Evolutionary conservation across 2,329 filamentous ascomycete genomes (phyloP).

Genomic region (Fusarium protoensiforme): DNA sequence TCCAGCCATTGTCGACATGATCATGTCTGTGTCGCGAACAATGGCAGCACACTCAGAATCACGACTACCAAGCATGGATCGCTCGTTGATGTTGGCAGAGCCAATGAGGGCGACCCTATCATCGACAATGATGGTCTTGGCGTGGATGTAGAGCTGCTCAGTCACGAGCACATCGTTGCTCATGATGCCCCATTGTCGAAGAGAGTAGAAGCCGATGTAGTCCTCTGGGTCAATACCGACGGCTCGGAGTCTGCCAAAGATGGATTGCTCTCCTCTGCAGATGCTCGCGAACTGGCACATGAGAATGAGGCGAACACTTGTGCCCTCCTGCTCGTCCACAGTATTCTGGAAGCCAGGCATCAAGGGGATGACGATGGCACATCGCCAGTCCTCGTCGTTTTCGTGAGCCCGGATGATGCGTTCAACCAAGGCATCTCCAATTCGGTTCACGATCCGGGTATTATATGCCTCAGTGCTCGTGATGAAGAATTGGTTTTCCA

Average conservation of each 20-base stretch:
- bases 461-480: slow-evolving; percentile 90
- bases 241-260: slow-evolving; percentile 86
- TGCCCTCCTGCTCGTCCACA: slow-evolving; percentile 92
- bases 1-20: slow-evolving; percentile 91
- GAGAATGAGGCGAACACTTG: slow-evolving; percentile 94
- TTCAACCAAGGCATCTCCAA: slow-evolving; percentile 93
- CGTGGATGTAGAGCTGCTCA: slow-evolving; percentile 97
- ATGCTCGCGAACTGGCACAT: slow-evolving; percentile 98
- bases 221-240: slow-evolving; percentile 91
- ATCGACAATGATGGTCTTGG: slow-evolving; percentile 96
- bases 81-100: slow-evolving; percentile 98
- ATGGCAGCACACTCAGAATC: slow-evolving; percentile 94
- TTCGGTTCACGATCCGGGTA: slow-evolving; percentile 89
- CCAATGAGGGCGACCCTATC: slow-evolving; percentile 94
- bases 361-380: slow-evolving; percentile 88
- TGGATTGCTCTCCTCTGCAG: slow-evolving; percentile 89
- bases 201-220: slow-evolving; percentile 93
- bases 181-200: slow-evolving; percentile 93
- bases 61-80: slow-evolving; percentile 90
- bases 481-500: slow-evolving; percentile 99
- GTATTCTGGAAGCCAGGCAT: slow-evolving; percentile 99
- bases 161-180: slow-evolving; percentile 87
- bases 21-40: slow-evolving; percentile 92
- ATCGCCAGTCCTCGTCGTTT: slow-evolving; percentile 90
- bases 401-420: slow-evolving; percentile 86